Conservation (phyloP, 1,284 basidiomycete species). For the Macrocystidia cucumis region DNA sequence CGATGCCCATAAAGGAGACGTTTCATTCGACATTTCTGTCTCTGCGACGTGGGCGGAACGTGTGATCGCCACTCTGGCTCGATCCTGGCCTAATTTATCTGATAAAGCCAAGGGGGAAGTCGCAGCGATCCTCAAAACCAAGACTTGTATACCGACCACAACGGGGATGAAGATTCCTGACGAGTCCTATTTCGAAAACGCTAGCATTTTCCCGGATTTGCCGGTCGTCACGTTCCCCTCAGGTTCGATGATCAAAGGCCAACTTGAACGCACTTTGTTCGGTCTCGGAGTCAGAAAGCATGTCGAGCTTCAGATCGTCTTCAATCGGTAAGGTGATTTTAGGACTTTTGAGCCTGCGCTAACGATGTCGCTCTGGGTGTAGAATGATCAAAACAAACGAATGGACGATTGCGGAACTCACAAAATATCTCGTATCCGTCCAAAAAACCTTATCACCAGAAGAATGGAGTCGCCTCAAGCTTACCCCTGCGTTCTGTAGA, state of each 20-base stretch:
- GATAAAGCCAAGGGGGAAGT: conserved; percentile 53
- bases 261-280: conserved; percentile 71
- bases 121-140: conserved; percentile 46
- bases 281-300: conserved; percentile 85
- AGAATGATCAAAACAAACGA: conserved; percentile 85
- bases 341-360: not conserved
- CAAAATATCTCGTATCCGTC: conserved; percentile 87
- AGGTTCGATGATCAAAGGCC: conserved; percentile 58
- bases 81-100: conserved; percentile 72
- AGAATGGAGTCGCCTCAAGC: conserved; percentile 68
- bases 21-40: conserved; percentile 59
- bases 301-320: conserved; percentile 87
- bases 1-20: conserved; percentile 30
- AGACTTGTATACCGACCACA: conserved; percentile 82
- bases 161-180: conserved; percentile 68
- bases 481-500: conserved; percentile 78
- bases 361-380: too few relatives aligned
- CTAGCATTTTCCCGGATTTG: conserved; percentile 85
- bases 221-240: conserved; percentile 78
- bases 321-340: conserved; percentile 50
- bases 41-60: conserved; percentile 80
- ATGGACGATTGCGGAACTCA: conserved; percentile 74
- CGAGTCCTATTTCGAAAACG: conserved; percentile 86
- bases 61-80: conserved; percentile 65
- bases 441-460: conserved; percentile 57